Percentiles rank a stretch among this genome's conserved stretches.
These are phyloP conservation scores for Aspergillus carbonarius DNA, from an alignment of 2,329 filamentous ascomycete genomes.

Conservation along the genomic window DNA sequence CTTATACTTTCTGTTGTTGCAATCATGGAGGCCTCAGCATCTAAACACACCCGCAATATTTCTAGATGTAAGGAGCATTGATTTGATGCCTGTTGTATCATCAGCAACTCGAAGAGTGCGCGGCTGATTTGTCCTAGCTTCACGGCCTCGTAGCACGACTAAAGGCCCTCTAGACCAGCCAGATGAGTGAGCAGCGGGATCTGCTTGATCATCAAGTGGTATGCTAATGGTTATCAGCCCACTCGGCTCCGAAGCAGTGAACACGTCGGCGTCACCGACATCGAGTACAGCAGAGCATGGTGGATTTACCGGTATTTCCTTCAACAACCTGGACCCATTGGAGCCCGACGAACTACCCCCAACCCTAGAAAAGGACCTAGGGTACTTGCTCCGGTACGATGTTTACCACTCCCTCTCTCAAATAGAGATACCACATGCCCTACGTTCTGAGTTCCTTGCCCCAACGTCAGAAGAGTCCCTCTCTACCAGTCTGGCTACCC, in stretches of 20 bases:
- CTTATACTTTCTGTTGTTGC: not conserved
- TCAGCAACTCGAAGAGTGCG: not conserved
- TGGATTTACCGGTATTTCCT: constrained; percentile 28
- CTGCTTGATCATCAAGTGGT: not conserved
- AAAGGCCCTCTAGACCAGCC: constrained; percentile 71
- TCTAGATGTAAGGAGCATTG: constrained; percentile 36
- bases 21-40: constrained; percentile 12
- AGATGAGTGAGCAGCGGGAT: constrained; percentile 63
- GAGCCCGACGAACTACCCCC: constrained; percentile 35
- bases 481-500: constrained; percentile 35
- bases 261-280: constrained; percentile 17
- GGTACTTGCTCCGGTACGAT: constrained; percentile 74
- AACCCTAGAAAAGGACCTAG: constrained; percentile 67
- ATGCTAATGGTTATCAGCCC: constrained; percentile 28
- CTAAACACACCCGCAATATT: constrained; percentile 35
- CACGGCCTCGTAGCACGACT: constrained; percentile 55
- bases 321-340: constrained; percentile 37
- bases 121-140: constrained; percentile 31
- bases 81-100: not conserved
- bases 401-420: constrained; percentile 79
- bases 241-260: constrained; percentile 21
- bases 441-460: constrained; percentile 67
- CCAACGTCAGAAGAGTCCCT: constrained; percentile 61
- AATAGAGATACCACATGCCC: constrained; percentile 60
- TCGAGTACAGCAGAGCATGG: constrained; percentile 17